Evolutionary conservation across 179 eudicot species (phyloP), one percentile per base, ranked within the genome.

Genomic region (Actinidia arguta): DNA sequence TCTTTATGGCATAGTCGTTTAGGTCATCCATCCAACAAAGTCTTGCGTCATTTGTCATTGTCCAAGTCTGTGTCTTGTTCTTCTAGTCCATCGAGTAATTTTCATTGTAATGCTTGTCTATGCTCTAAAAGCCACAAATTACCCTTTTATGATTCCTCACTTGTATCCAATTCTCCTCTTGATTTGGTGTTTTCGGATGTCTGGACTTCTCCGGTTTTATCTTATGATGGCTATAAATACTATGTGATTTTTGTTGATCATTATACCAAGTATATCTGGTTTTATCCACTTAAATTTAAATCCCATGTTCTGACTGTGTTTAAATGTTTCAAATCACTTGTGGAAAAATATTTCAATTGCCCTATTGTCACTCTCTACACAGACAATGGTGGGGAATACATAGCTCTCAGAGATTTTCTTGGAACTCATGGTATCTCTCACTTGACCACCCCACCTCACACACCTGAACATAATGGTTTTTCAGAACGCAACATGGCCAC

Each of bases 181-280:
- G n/a, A n/a, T n/a, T n/a, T n/a, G n/a, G n/a, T n/a, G n/a, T n/a
- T n/a, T n/a, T n/a, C 50, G 17, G 48, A 56, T 75, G 79, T 75
- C 8, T 75, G 79, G 50, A 50, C 67, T 0, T 0, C 61, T 31
- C 67, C 18, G 4, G 6, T 75, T 75, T 8, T 4, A 5, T 75
- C 79, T 18, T 1, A 8, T 17, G 51, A 75, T 56, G 27, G 56
- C 12, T 75, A 50, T 18, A 17, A 56, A 7, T 56, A 36, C n/a
- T 76, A 56, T 59, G n/a, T 76, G 7, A n/a, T 59, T 39, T 58
- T 76, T 58, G 51, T 76, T 8, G 79, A 76, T 76, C 51, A 58
- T 54, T 75, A 54, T 9, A 54, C 63, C 1, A 52, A 54, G 24
- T 75, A 75, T 18, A 16, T 31, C 5, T 76, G 68, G 79, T 10